Base-by-base conservation (phyloP, 129 eudicot genomes). In the Cynara cardunculus region DNA sequence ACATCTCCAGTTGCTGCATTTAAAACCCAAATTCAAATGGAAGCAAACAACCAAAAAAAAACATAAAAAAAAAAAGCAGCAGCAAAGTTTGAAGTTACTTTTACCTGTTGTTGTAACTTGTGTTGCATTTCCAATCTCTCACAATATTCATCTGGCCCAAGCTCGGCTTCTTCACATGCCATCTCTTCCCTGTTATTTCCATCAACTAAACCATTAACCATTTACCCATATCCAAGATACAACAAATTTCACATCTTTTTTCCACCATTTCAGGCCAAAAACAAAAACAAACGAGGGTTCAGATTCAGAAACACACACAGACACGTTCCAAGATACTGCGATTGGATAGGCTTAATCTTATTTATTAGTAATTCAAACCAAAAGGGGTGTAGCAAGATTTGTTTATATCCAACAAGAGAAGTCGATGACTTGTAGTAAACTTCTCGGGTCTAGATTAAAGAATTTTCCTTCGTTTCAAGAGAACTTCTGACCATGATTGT, bases 121-220 rank as follows among this genome's bases (percentile, higher is more conserved):
- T 89, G 78, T 66, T 88, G 94, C 88, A 78, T 87, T 71, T 80
- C 83, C 89, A 89, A 77, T 82, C 86, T 92, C 86, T 89, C 91
- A 66, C 93, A 89, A 84, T 86, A 95, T 70, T 84, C 88, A 14
- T 92, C 97, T 27, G 97, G 93, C 72, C 97, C 99, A 85, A 95
- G 97, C 79, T 95, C 97, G 18, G 97, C 99, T 90, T 95, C 99
- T 84, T 95, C 99, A 87, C 99, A 92, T 34, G 97, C 99, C 88
- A 89, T 86, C 88, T 95, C 99, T 87, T 95, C 99, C 80, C 97
- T 92, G 89, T 53, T 72, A 75, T 82, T 78, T 75, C 69, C 49
- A 76, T 13, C 12, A 30, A 69, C 25, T 24, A n/a, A 19, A 69
- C 2, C 41, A 71, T 35, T 62, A 16, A 16, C 3, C 2, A 31